These are phyloP conservation scores for Camelina sativa DNA, from an alignment of 345 rosid genomes.

Conservation along the genomic window DNA sequence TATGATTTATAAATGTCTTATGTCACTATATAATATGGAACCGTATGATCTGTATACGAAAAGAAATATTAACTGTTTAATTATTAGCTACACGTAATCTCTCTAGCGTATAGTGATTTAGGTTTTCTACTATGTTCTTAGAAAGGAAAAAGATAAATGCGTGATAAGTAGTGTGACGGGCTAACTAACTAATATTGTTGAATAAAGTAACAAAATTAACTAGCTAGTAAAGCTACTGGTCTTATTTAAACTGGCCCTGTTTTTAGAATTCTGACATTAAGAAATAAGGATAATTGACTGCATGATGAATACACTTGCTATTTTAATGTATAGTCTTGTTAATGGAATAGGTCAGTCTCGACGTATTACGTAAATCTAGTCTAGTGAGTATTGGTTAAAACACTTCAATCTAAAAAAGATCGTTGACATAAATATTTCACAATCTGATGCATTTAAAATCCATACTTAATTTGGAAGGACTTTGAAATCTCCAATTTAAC, in stretches of 20 bases:
- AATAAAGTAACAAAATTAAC: slow-evolving; percentile 4
- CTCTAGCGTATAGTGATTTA: slow-evolving; percentile 22
- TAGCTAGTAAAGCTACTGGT: not conserved
- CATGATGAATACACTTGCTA: slow-evolving; percentile 16
- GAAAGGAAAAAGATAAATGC: slow-evolving; percentile 13
- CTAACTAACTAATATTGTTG: slow-evolving; percentile 15
- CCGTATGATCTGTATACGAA: slow-evolving; percentile 20
- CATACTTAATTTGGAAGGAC: slow-evolving; percentile 8
- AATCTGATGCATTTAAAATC: not conserved
- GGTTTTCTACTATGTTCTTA: slow-evolving; percentile 18
- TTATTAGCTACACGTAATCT: slow-evolving; percentile 30
- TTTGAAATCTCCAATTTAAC: not conserved
- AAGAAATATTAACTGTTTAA: slow-evolving; percentile 2
- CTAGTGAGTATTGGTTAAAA: not conserved
- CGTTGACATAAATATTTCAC: slow-evolving; percentile 6
- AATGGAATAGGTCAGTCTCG: slow-evolving; percentile 16
- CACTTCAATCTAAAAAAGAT: not conserved
- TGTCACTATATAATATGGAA: not conserved
- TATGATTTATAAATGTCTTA: not conserved
- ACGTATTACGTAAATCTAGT: not conserved
- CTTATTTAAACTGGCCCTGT: not conserved
- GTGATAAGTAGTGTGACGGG: slow-evolving; percentile 24
- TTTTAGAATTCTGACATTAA: not conserved
- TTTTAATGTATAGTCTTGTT: not conserved
- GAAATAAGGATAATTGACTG: slow-evolving; percentile 11